These are phyloP conservation scores for Phytopythium kandeliae DNA, from an alignment of 352 stramenopile genomes.

Conservation along the genomic window DNA sequence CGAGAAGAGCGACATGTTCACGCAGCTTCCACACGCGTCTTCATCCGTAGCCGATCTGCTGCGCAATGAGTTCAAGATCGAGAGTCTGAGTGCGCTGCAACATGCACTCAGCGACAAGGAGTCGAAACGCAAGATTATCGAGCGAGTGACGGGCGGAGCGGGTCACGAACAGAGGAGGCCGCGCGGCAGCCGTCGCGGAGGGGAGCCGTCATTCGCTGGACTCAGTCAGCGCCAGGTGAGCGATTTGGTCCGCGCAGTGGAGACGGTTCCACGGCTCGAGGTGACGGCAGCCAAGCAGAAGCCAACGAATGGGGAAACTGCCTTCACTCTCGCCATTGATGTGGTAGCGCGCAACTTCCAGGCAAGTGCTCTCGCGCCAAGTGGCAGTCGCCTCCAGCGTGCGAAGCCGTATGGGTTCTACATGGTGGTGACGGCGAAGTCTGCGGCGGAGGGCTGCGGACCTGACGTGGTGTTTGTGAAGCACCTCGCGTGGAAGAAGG, in stretches of 20 bases:
- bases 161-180: conserved; percentile 5
- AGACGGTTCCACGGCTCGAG: conserved; percentile 37
- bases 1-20: conserved; percentile 16
- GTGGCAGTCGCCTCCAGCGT: conserved; percentile 40
- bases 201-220: neutral
- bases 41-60: conserved; percentile 23
- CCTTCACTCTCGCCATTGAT: conserved; percentile 23
- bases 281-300: conserved; percentile 20
- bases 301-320: conserved; percentile 7
- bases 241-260: conserved; percentile 36
- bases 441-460: conserved; percentile 2
- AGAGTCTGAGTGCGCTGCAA: conserved; percentile 27
- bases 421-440: conserved; percentile 37
- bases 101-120: conserved; percentile 16
- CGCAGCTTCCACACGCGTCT: conserved; percentile 42
- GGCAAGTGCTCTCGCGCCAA: conserved; percentile 24
- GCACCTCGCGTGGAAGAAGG: conserved; percentile 47
- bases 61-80: conserved; percentile 19
- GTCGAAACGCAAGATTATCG: conserved; percentile 28
- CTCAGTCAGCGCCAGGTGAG: conserved; percentile 31
- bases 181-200: neutral
- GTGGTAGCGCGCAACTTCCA: conserved; percentile 28
- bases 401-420: conserved; percentile 72
- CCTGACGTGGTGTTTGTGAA: conserved; percentile 50
- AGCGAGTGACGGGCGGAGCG: conserved; percentile 19